Evolutionary conservation across 352 stramenopile species (phyloP).

Genomic region (Phytopythium montanum): DNA sequence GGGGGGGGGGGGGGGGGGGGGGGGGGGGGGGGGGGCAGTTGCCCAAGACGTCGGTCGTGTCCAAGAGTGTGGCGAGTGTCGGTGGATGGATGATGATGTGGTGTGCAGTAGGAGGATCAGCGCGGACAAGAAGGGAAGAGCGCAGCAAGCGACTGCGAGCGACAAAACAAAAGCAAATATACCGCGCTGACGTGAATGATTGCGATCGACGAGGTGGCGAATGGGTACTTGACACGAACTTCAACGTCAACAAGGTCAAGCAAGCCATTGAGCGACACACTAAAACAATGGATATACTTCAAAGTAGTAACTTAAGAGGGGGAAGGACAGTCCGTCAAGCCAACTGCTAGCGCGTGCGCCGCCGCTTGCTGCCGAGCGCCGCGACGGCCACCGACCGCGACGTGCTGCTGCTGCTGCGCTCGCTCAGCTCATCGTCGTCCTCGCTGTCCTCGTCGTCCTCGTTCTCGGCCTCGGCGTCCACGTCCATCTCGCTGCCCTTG

Average conservation of each 20-base stretch:
- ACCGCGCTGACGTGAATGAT: no score
- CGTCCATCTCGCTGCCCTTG: slow-evolving; percentile 2
- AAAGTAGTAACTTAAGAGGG: neutral
- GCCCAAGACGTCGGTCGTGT: no score
- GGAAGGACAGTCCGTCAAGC: no score
- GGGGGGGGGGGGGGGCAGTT: no score
- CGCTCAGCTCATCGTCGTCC: slow-evolving; percentile 12
- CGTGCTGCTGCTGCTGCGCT: slow-evolving; percentile 24
- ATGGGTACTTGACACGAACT: no score
- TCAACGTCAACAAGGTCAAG: neutral
- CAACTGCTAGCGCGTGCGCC: slow-evolving; percentile 11
- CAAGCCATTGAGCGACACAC: no score
- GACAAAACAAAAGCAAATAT: neutral
- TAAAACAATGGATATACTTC: slow-evolving; percentile 3
- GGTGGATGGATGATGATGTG: neutral
- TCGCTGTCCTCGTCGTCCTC: neutral
- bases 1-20: no score
- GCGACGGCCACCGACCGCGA: slow-evolving; percentile 16
- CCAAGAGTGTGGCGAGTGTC: neutral
- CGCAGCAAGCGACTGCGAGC: neutral
- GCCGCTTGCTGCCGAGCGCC: slow-evolving; percentile 12
- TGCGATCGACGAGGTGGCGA: no score
- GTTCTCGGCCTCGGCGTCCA: slow-evolving; percentile 2
- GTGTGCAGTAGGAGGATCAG: neutral
- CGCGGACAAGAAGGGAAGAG: neutral